Percentiles rank a stretch among this genome's conserved stretches.
Evolutionary conservation across 495 filamentous ascomycete genomes (phyloP).

Genomic region (Xanthoparmelia taractica): DNA sequence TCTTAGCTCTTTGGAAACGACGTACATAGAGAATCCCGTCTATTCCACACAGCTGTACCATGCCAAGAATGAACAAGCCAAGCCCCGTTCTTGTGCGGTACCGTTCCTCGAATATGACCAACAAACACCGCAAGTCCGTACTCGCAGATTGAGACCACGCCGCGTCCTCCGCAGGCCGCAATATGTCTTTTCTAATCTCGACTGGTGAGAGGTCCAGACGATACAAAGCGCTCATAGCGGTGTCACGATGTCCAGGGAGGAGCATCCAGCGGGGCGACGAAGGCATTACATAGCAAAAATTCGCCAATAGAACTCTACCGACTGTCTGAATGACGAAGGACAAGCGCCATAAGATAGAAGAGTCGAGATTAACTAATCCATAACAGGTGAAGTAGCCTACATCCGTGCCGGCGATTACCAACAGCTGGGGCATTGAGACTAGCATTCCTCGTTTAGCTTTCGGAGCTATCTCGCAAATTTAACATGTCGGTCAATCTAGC

Average conservation of each 20-base stretch:
- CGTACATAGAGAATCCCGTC: conserved; percentile 48
- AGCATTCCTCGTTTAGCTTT: not conserved
- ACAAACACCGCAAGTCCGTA: conserved; percentile 39
- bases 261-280: conserved; percentile 46
- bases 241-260: conserved; percentile 33
- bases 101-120: too few relatives aligned
- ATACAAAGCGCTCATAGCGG: too few relatives aligned
- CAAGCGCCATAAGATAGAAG: not conserved
- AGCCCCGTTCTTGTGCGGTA: conserved; percentile 34
- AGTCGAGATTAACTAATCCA: not conserved
- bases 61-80: conserved; percentile 39
- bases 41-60: conserved; percentile 43
- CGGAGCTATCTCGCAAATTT: not conserved
- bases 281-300: too few relatives aligned
- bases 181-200: too few relatives aligned
- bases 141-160: not conserved
- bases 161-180: too few relatives aligned
- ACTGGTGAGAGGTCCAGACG: too few relatives aligned
- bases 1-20: too few relatives aligned
- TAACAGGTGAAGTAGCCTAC: not conserved
- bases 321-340: not conserved
- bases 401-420: not conserved
- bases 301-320: conserved; percentile 32
- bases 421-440: not conserved
- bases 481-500: not conserved